A percentile compares a stretch with the other conserved stretches of the same genome.
Evolutionary conservation across 176 grass and related monocot species (phyloP).

Genomic region (Alloteropsis semialata): DNA sequence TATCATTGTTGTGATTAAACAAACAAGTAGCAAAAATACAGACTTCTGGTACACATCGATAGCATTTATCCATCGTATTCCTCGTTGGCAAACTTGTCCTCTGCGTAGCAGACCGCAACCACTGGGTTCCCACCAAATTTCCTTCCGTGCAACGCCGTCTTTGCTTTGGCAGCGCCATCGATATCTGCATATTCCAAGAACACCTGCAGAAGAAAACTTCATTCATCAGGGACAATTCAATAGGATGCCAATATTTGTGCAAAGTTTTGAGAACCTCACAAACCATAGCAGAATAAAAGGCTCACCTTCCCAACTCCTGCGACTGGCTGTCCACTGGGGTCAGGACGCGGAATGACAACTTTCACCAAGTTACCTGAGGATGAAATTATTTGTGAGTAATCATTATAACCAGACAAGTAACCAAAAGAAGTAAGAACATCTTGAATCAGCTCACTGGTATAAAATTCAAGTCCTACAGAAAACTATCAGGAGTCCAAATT

Average conservation of each 20-base stretch:
- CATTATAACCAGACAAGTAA: not conserved
- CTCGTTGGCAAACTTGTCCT: constrained; percentile 80
- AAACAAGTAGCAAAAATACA: not conserved
- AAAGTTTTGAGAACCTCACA: not conserved
- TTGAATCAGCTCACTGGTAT: constrained; percentile 3
- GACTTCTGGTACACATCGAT: not conserved
- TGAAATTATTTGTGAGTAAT: not conserved
- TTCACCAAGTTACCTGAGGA: constrained; percentile 73
- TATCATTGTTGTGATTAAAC: not conserved
- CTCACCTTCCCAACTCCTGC: constrained; percentile 90
- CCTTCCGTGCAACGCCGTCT: constrained; percentile 70
- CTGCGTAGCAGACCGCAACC: constrained; percentile 75
- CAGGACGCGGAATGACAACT: constrained; percentile 83
- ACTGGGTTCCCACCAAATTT: constrained; percentile 89
- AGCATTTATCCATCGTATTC: constrained; percentile 64
- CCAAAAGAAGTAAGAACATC: not conserved
- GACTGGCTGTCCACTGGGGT: constrained; percentile 52
- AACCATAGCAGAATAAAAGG: not conserved
- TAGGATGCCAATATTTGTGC: not conserved
- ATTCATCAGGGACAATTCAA: not conserved
- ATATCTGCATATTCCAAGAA: constrained; percentile 81
- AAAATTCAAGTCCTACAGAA: not conserved
- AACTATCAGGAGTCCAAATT: constrained; percentile 5
- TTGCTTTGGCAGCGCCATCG: constrained; percentile 75
- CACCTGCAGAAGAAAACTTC: constrained; percentile 47